These are phyloP conservation scores for Ramularia collo-cygni DNA, from an alignment of 2,329 filamentous ascomycete genomes.

Conservation along the genomic window DNA sequence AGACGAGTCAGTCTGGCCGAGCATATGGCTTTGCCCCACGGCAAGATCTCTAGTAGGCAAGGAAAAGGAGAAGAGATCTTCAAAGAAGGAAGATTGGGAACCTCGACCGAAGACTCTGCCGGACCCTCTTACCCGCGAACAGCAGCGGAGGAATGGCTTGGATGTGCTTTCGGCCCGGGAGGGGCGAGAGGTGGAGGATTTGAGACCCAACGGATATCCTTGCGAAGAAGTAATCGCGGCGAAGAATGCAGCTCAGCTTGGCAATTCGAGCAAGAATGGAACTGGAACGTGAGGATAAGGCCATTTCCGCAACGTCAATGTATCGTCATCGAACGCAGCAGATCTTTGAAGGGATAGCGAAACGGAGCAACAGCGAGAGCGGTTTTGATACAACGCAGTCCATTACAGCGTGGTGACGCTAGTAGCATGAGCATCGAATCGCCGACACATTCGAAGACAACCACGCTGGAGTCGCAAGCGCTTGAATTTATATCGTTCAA, in stretches of 20 bases:
- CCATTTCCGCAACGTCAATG: too few relatives aligned
- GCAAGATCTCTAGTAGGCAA: constrained; percentile 62
- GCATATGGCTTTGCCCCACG: constrained; percentile 59
- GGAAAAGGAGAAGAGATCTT: constrained; percentile 52
- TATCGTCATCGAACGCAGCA: too few relatives aligned
- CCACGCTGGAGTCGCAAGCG: too few relatives aligned
- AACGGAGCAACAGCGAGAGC: too few relatives aligned
- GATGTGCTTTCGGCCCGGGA: constrained; percentile 23
- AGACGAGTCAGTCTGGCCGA: constrained; percentile 48
- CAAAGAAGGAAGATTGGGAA: constrained; percentile 21
- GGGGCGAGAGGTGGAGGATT: constrained; percentile 24
- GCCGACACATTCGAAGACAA: too few relatives aligned
- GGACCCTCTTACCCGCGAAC: constrained; percentile 25
- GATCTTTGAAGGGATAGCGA: too few relatives aligned
- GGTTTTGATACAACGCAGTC: too few relatives aligned
- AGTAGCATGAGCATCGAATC: too few relatives aligned
- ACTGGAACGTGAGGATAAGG: too few relatives aligned
- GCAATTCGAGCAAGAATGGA: neutral
- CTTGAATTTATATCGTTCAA: too few relatives aligned
- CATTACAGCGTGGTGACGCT: too few relatives aligned
- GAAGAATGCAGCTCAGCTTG: constrained; percentile 16
- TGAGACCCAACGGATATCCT: constrained; percentile 25
- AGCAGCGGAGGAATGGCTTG: constrained; percentile 26
- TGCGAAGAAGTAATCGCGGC: constrained; percentile 23
- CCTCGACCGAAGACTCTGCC: constrained; percentile 14